Percentiles rank a stretch among this genome's conserved stretches.
These are phyloP conservation scores for Vanderwaltozyma yarrowii DNA, from an alignment of 805 yeast genomes.

Conservation along the genomic window DNA sequence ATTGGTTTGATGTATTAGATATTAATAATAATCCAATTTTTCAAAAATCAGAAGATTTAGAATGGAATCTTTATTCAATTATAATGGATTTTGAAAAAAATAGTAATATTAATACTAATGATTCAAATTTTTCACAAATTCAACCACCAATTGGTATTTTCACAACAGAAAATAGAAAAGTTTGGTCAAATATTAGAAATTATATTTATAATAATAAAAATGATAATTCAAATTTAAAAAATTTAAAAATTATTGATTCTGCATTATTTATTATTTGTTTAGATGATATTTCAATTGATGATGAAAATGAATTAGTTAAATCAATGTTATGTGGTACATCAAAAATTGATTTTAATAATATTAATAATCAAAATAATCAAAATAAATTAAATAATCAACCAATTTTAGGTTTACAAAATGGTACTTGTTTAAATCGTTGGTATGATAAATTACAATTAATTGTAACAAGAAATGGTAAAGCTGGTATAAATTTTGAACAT, in stretches of 20 bases:
- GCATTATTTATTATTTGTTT: slow-evolving; percentile 77
- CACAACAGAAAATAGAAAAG: slow-evolving; percentile 80
- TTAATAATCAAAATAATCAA: not conserved
- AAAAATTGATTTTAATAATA: slow-evolving; percentile 44
- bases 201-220: slow-evolving; percentile 33
- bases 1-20: slow-evolving; percentile 91
- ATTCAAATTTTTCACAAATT: not conserved
- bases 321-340: slow-evolving; percentile 86
- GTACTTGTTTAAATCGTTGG: slow-evolving; percentile 93
- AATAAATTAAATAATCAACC: not conserved
- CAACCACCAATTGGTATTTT: slow-evolving; percentile 65
- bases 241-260: slow-evolving; percentile 63
- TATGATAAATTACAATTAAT: slow-evolving; percentile 86
- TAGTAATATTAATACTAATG: not conserved
- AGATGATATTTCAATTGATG: slow-evolving; percentile 59
- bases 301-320: slow-evolving; percentile 55
- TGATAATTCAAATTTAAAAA: slow-evolving; percentile 52
- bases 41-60: slow-evolving; percentile 58
- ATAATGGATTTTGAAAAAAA: slow-evolving; percentile 55
- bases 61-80: slow-evolving; percentile 63
- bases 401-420: slow-evolving; percentile 65
- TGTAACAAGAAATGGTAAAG: slow-evolving; percentile 79
- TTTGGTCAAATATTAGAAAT: slow-evolving; percentile 73
- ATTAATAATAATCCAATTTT: slow-evolving; percentile 58
- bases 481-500: slow-evolving; percentile 88